Conservation (phyloP, 805 yeast genomes). For the Ogataea trehalophila region DNA sequence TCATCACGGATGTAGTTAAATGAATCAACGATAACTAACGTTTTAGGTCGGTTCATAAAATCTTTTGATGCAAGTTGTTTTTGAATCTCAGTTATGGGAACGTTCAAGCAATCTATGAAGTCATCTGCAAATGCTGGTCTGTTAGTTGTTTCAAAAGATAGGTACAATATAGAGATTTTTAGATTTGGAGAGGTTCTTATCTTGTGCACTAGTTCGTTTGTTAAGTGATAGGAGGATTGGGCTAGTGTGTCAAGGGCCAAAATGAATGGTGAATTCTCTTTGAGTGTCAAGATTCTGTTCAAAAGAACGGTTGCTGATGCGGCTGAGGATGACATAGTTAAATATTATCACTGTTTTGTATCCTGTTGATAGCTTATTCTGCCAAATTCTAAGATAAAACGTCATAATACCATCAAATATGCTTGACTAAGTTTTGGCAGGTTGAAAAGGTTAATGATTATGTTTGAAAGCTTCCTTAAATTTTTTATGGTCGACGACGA, state of each 20-base stretch:
- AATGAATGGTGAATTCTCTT: constrained; percentile 71
- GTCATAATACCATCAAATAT: too few relatives aligned
- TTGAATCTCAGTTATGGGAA: constrained; percentile 8
- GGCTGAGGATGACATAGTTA: constrained; percentile 23
- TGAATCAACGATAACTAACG: constrained; percentile 60
- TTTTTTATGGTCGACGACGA: too few relatives aligned
- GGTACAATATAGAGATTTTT: constrained; percentile 37
- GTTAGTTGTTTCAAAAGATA: constrained; percentile 65
- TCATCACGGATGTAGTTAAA: constrained; percentile 51
- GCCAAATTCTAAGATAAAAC: too few relatives aligned
- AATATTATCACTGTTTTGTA: neutral
- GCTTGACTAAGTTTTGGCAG: too few relatives aligned
- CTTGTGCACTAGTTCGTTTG: constrained; percentile 53
- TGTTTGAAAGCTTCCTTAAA: too few relatives aligned
- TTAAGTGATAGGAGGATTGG: constrained; percentile 57
- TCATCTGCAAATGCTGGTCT: constrained; percentile 45
- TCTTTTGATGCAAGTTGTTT: constrained; percentile 4
- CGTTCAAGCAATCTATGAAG: constrained; percentile 41
- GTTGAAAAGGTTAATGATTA: too few relatives aligned
- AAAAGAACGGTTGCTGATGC: constrained; percentile 49
- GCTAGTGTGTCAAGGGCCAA: constrained; percentile 63
- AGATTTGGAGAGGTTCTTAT: constrained; percentile 23
- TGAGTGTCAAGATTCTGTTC: constrained; percentile 59
- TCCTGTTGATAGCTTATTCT: too few relatives aligned
- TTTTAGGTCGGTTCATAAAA: constrained; percentile 6